Conservation (phyloP, 1,284 basidiomycete species). For the Sporisorium scitamineum region DNA sequence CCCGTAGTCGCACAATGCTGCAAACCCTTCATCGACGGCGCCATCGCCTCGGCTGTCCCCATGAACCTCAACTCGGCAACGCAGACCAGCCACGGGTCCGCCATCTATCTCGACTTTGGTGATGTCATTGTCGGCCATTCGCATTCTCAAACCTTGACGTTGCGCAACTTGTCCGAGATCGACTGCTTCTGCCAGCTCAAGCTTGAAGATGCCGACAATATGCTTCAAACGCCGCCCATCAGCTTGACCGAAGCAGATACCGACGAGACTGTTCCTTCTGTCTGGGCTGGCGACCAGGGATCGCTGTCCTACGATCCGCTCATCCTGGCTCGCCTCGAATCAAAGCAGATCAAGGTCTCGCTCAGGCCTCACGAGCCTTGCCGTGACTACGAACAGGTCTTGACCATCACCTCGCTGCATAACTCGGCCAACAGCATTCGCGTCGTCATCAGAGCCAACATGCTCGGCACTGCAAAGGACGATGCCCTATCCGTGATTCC, state of each 20-base stretch:
- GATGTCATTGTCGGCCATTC: constrained; percentile 64
- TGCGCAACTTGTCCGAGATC: constrained; percentile 62
- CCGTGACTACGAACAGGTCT: constrained; percentile 64
- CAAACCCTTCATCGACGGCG: constrained; percentile 45
- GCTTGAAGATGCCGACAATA: constrained; percentile 63
- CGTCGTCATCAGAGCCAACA: constrained; percentile 64
- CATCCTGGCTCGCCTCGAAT: constrained; percentile 29
- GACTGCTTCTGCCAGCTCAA: constrained; percentile 64
- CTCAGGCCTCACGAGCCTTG: constrained; percentile 57
- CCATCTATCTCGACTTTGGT: constrained; percentile 63
- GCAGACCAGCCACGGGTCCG: constrained; percentile 32
- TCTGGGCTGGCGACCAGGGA: constrained; percentile 51
- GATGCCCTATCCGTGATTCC: constrained; percentile 70
- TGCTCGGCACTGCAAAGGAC: constrained; percentile 68
- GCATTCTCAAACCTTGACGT: constrained; percentile 45
- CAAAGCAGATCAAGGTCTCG: constrained; percentile 42
- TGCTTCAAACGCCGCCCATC: constrained; percentile 53
- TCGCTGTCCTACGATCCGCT: constrained; percentile 31
- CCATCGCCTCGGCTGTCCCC: constrained; percentile 16
- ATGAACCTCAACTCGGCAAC: constrained; percentile 17
- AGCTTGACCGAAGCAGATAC: constrained; percentile 38
- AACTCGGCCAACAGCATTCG: constrained; percentile 58
- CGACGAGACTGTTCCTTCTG: constrained; percentile 35
- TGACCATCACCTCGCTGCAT: constrained; percentile 64
- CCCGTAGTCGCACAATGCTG: constrained; percentile 54